Evolutionary conservation across 768 basidiomycete species (phyloP).

Genomic region (Auricularia auricula-judae): DNA sequence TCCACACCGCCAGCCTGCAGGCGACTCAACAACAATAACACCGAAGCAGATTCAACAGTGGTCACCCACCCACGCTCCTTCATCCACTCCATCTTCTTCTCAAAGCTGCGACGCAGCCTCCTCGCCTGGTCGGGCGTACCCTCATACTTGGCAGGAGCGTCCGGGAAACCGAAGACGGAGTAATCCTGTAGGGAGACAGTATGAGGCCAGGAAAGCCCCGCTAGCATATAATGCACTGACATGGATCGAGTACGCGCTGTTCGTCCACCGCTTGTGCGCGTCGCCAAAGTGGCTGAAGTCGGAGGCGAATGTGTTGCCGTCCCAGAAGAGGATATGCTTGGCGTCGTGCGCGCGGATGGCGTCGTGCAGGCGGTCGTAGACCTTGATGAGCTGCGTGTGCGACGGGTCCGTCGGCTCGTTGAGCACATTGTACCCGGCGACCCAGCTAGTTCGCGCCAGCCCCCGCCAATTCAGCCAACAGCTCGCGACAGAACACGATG

Average conservation of each 20-base stretch:
- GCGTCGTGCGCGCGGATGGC: slow-evolving; percentile 64
- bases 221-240: too few species aligned
- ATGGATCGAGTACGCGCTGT: slow-evolving; percentile 69
- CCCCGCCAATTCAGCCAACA: not conserved
- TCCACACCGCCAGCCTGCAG: slow-evolving; percentile 49
- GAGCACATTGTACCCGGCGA: slow-evolving; percentile 77
- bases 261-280: slow-evolving; percentile 49
- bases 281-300: slow-evolving; percentile 68
- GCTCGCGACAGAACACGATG: not conserved
- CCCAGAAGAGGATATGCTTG: slow-evolving; percentile 67
- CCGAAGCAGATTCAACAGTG: not conserved
- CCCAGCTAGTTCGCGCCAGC: slow-evolving; percentile 32
- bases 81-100: slow-evolving; percentile 73
- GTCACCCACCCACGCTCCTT: slow-evolving; percentile 32
- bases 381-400: slow-evolving; percentile 50
- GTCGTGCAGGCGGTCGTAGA: slow-evolving; percentile 57
- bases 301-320: slow-evolving; percentile 75
- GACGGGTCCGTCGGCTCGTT: slow-evolving; percentile 74
- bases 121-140: slow-evolving; percentile 40
- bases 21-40: not conserved
- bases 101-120: slow-evolving; percentile 46
- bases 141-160: slow-evolving; percentile 41
- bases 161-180: slow-evolving; percentile 61
- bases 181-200: slow-evolving; percentile 33
- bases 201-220: too few species aligned